Evolutionary conservation across 78 protist genomes (phyloP).

Genomic region (Emiliania huxleyi): DNA sequence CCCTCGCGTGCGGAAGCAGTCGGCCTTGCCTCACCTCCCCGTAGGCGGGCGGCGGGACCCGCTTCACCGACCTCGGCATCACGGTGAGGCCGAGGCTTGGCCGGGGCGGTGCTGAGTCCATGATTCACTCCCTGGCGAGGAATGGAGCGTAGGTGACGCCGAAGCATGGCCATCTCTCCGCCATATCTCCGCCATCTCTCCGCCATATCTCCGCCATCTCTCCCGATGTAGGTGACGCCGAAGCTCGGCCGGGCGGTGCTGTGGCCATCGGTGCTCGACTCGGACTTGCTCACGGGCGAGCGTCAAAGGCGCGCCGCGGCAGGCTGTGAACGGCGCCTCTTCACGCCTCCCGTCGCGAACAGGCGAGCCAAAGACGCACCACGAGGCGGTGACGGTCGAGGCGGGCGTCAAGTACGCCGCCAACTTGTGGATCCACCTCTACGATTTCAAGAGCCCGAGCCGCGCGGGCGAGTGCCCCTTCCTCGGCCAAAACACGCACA

Average conservation of each 20-base stretch:
- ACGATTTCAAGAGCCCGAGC: background rate
- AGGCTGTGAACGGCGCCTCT: background rate
- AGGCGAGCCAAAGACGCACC: background rate
- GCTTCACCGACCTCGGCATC: background rate
- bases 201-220: no score
- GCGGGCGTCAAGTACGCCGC: background rate
- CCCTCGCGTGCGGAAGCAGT: no score
- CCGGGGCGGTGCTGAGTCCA: background rate
- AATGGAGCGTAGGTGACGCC: no score
- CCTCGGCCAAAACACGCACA: background rate
- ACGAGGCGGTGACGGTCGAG: background rate
- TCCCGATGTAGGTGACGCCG: no score
- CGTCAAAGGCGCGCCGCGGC: no score
- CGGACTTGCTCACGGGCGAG: background rate
- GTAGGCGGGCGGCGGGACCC: background rate
- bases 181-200: no score
- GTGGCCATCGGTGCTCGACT: background rate
- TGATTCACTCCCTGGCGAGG: no score
- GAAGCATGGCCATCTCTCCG: no score
- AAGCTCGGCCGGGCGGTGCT: background rate
- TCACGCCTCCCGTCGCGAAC: no score
- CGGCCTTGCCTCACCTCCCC: background rate
- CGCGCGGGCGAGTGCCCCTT: background rate
- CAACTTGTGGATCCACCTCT: conserved; percentile 16
- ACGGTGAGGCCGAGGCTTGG: background rate